Conservation (phyloP, 2,329 filamentous ascomycete species). For the Bipolaris sorokiniana region DNA sequence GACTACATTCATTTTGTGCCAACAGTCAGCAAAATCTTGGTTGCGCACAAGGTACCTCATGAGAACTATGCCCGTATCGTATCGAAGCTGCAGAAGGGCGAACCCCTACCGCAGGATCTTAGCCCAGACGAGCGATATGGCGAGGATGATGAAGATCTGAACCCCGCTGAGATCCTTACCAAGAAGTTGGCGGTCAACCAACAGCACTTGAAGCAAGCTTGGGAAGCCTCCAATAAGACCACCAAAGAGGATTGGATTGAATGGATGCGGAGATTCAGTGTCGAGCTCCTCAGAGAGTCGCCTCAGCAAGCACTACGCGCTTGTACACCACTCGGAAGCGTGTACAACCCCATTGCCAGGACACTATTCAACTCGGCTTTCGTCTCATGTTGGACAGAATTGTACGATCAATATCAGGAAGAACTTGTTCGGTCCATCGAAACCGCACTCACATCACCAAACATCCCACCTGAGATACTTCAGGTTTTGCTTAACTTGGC, state of each 20-base stretch:
- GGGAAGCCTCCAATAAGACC: conserved; percentile 95
- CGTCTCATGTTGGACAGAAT: conserved; percentile 97
- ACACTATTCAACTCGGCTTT: conserved; percentile 99
- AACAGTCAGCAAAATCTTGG: conserved; percentile 85
- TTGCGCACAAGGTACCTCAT: conserved; percentile 80
- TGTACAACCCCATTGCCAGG: conserved; percentile 88
- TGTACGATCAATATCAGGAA: conserved; percentile 96
- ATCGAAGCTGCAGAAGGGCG: conserved; percentile 90
- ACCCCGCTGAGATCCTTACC: conserved; percentile 80
- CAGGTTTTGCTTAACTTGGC: conserved; percentile 94
- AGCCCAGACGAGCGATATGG: conserved; percentile 83
- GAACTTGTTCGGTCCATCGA: conserved; percentile 96
- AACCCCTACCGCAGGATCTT: conserved; percentile 91
- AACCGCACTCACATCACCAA: conserved; percentile 89
- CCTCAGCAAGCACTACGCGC: conserved; percentile 94
- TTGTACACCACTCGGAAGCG: conserved; percentile 87
- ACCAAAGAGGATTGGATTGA: conserved; percentile 99
- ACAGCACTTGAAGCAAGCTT: conserved; percentile 94
- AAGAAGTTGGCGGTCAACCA: conserved; percentile 98
- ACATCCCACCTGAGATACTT: conserved; percentile 93
- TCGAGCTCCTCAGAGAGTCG: conserved; percentile 91
- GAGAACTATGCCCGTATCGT: conserved; percentile 92
- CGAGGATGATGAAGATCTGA: conserved; percentile 78
- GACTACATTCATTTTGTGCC: conserved; percentile 95
- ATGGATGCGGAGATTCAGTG: conserved; percentile 96